Base-by-base conservation (phyloP, 202 grass and related monocot genomes). In the Zoysia matrella region DNA sequence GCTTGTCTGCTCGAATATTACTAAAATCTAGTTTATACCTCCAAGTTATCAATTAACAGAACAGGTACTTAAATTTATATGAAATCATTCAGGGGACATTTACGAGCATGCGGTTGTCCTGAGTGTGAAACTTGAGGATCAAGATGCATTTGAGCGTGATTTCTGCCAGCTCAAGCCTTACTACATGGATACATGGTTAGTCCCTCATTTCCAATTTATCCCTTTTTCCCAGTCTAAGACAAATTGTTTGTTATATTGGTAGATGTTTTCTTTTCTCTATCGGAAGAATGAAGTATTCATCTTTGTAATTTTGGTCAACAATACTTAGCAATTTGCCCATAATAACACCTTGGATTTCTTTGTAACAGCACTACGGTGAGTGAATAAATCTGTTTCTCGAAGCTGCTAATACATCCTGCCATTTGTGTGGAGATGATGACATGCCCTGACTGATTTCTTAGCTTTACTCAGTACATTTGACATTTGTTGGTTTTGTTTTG, bases 151-250 rank as follows among this genome's bases (percentile, higher is more conserved):
- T 78, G 95, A 98, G 67, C 92, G 95, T 2, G 92, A 98, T 84
- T 98, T 98, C 71, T 95, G 89, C 74, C 95, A 95, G 58, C 90
- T 98, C 40, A 95, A 98, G 66, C 92, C 92, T 49, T 98, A 93
- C 67, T 98, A 98, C 69, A 88, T 90, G 73, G 95, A 98, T 62
- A 90, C 92, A 69, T 88, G 92, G 95, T 93, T 71, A 74, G 73
- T 86, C 60, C 49, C 36, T 85, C 60, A 22, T 39, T 73, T 48
- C n/a, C 22, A 30, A 48, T 82, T n/a, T 63, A 11, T 64, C 64
- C 41, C 46, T 69, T 65, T 41, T 54, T 45, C 48, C 42, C 11
- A 5, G 7, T 45, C 12, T 8, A 36, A 36, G 30, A 36, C 30
- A 36, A 36, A 6, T 14, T 65, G 41, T 67, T 66, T 66, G 11